These are phyloP conservation scores for Francoa sonchifolia DNA, from an alignment of 441 rosid species.

Conservation along the genomic window DNA sequence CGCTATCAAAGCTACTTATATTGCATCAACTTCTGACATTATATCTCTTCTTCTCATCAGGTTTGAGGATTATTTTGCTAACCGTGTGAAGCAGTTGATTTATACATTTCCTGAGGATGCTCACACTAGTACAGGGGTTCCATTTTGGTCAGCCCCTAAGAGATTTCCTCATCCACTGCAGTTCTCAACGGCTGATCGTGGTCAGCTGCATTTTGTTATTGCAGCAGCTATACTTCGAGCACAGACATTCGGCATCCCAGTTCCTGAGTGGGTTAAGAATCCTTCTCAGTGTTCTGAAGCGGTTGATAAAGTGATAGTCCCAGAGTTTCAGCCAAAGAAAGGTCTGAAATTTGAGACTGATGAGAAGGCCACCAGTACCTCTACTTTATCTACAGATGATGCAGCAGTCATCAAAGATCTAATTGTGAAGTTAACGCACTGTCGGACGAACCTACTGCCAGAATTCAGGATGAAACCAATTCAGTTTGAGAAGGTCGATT, in stretches of 20 bases:
- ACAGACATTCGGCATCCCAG: constrained; percentile 65
- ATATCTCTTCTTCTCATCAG: constrained; percentile 19
- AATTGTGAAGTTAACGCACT: constrained; percentile 43
- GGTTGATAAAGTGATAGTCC: constrained; percentile 56
- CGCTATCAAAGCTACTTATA: neutral
- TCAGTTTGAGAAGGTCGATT: constrained; percentile 77
- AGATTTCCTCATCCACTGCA: constrained; percentile 71
- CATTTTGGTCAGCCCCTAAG: constrained; percentile 98
- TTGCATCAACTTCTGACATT: constrained; percentile 3
- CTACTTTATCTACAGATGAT: constrained; percentile 61
- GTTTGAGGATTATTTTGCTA: constrained; percentile 77
- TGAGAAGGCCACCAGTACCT: constrained; percentile 64
- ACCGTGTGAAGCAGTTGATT: constrained; percentile 79
- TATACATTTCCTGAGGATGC: constrained; percentile 93
- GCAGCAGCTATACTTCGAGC: constrained; percentile 74
- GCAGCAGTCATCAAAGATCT: constrained; percentile 56
- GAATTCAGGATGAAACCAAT: constrained; percentile 75
- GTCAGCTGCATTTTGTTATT: constrained; percentile 55
- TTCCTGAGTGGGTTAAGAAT: constrained; percentile 63
- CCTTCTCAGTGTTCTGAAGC: constrained; percentile 51
- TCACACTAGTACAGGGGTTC: constrained; percentile 67
- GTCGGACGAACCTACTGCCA: constrained; percentile 35
- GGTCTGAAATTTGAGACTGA: constrained; percentile 72
- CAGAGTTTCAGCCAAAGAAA: constrained; percentile 75
- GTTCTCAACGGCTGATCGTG: constrained; percentile 52